phyloP scores from a whole-genome alignment of 345 rosid genomes.

The Citrus glauca region DNA sequence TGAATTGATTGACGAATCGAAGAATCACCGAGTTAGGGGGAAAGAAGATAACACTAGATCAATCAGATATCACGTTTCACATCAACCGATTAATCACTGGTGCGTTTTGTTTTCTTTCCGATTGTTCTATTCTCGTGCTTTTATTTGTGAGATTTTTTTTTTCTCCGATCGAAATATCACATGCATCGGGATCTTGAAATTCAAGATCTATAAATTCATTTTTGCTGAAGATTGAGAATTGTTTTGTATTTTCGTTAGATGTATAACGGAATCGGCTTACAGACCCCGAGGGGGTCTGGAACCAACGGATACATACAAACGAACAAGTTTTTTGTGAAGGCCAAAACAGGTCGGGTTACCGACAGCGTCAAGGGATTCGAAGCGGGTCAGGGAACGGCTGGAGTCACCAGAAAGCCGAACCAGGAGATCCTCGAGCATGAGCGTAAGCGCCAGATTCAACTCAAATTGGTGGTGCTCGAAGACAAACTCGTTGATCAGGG shows the following conservation, averaged over 20 bases:
- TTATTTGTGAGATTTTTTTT: not conserved
- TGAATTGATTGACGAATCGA: not conserved
- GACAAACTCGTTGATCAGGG: conserved; percentile 81
- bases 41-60: not conserved
- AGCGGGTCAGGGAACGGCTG: conserved; percentile 77
- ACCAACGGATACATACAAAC: conserved; percentile 91
- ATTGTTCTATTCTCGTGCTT: not conserved
- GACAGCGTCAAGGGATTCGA: conserved; percentile 59
- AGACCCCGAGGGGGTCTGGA: conserved; percentile 95
- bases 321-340: conserved; percentile 79
- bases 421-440: conserved; percentile 89
- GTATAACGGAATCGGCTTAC: conserved; percentile 95
- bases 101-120: not conserved
- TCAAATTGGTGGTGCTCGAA: conserved; percentile 75
- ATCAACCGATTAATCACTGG: not conserved
- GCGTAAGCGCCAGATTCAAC: conserved; percentile 87
- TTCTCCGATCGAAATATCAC: not conserved
- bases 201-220: not conserved
- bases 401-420: conserved; percentile 77
- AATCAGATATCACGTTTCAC: not conserved
- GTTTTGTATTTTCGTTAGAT: conserved; percentile 20
- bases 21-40: not conserved
- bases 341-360: conserved; percentile 65
- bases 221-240: not conserved
- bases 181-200: not conserved